These are phyloP conservation scores for Luffa acutangula DNA, from an alignment of 306 rosid species.

Conservation along the genomic window DNA sequence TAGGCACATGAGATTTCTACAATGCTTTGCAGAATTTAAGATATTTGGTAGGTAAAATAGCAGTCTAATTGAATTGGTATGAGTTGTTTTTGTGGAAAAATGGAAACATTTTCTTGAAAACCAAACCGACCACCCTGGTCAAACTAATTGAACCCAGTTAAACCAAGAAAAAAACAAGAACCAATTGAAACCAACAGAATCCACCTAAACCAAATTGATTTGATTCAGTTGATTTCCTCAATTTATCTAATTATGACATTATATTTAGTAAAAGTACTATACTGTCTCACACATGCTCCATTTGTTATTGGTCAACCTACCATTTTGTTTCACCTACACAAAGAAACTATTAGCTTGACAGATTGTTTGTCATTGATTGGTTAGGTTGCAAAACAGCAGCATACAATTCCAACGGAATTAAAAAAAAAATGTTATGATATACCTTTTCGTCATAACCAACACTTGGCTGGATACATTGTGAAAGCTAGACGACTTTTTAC, in stretches of 20 bases:
- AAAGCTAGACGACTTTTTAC: conserved; percentile 40
- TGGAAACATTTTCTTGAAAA: too few species aligned
- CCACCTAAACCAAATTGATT: background rate
- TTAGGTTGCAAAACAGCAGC: background rate
- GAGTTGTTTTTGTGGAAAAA: too few species aligned
- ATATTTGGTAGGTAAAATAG: too few species aligned
- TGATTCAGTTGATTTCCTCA: background rate
- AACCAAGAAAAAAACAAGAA: background rate
- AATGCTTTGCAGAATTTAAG: too few species aligned
- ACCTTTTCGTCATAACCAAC: conserved; percentile 44
- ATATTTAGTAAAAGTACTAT: background rate
- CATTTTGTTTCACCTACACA: background rate
- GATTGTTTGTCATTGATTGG: background rate
- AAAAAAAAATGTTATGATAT: background rate
- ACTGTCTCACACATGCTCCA: background rate
- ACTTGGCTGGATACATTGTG: conserved; percentile 41
- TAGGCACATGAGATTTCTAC: too few species aligned
- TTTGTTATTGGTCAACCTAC: background rate
- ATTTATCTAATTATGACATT: background rate
- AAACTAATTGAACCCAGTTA: background rate
- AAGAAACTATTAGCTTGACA: background rate
- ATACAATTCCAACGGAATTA: background rate
- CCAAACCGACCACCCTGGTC: background rate
- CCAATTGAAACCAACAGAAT: background rate
- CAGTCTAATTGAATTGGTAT: too few species aligned